Base-by-base conservation (phyloP, 768 basidiomycete genomes). In the Lentinula sp. region DNA sequence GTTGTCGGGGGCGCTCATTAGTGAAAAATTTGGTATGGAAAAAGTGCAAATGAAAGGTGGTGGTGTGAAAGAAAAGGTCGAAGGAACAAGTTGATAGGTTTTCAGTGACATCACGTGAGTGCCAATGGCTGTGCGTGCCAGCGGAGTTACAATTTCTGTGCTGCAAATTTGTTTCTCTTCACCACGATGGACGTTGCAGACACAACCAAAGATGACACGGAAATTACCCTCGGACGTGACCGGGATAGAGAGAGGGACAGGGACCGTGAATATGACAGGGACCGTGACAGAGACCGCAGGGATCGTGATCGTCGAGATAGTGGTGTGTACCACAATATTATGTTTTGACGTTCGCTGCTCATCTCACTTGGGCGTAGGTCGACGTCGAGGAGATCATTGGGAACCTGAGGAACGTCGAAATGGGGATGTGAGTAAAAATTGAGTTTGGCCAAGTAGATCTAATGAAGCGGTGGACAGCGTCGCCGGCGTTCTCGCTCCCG, bases 1-100 rank as follows among this genome's bases (percentile, higher is more conserved):
- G 73, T 90, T 90, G 77, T 93, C 92, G 79, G 88, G 84, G 50
- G 82, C 83, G 75, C 85, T 89, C 90, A 92, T 93, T 72, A 74
- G 76, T 36, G 41, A 20, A 45, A 67, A 52, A 64, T 67, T 59
- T 64, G 60, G 43, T 61, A 62, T 61, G 62, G 56, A 53, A 64
- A 59, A 68, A 69, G 64, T 63, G 46, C 28, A 53, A 35, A 23
- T 48, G 20, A 48, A 23, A n/a, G 18, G 46, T 9, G n/a, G 18
- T 23, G 13, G 50, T 35, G 15, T 28, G 32, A 28, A 28, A 28
- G 28, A 28, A 28, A 28, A 28, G 28, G 28, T 28, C 28, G 4
- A 28, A 2, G 28, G 4, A 28, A 28, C 28, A 28, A 28, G 28
- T 28, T 35, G 28, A 51, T n/a, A n/a, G n/a, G n/a, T 2, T 20